phyloP scores from a whole-genome alignment of 768 basidiomycete species.

The Amanita subjunquillea region DNA sequence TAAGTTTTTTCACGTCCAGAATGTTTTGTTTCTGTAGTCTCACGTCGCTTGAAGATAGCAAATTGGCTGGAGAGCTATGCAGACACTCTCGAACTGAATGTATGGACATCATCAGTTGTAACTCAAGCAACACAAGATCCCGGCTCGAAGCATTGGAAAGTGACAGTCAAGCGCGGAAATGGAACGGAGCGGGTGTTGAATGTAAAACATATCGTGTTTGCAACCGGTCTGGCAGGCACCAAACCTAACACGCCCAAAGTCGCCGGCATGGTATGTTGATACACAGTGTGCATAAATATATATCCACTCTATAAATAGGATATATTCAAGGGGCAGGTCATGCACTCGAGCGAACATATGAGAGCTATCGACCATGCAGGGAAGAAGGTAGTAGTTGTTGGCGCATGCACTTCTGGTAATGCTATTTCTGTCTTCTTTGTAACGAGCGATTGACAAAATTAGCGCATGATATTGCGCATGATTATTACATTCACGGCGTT shows the following conservation, averaged over 20 bases:
- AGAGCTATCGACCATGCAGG: constrained; percentile 38
- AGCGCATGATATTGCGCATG: constrained; percentile 31
- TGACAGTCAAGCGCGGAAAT: constrained; percentile 25
- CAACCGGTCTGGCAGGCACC: constrained; percentile 42
- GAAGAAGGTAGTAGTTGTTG: constrained; percentile 60
- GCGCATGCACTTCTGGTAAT: constrained; percentile 51
- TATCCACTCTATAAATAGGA: constrained; percentile 13
- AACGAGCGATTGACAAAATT: not conserved
- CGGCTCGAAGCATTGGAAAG: constrained; percentile 31
- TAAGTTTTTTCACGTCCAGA: constrained; percentile 35
- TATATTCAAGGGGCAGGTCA: constrained; percentile 36
- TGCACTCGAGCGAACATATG: constrained; percentile 45
- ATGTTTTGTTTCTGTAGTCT: constrained; percentile 36
- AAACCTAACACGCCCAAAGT: constrained; percentile 33
- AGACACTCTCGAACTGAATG: constrained; percentile 46
- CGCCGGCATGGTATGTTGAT: constrained; percentile 22
- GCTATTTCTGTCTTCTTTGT: not conserved
- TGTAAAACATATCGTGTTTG: constrained; percentile 45
- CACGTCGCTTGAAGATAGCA: constrained; percentile 30
- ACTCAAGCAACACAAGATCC: constrained; percentile 19
- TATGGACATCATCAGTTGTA: constrained; percentile 44
- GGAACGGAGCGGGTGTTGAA: constrained; percentile 24
- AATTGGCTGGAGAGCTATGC: constrained; percentile 63
- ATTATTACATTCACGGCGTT: constrained; percentile 15
- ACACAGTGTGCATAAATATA: not conserved